Percentiles rank a stretch among this genome's conserved stretches.
phyloP scores from a whole-genome alignment of 768 basidiomycete genomes.

The Auriscalpium vulgare region DNA sequence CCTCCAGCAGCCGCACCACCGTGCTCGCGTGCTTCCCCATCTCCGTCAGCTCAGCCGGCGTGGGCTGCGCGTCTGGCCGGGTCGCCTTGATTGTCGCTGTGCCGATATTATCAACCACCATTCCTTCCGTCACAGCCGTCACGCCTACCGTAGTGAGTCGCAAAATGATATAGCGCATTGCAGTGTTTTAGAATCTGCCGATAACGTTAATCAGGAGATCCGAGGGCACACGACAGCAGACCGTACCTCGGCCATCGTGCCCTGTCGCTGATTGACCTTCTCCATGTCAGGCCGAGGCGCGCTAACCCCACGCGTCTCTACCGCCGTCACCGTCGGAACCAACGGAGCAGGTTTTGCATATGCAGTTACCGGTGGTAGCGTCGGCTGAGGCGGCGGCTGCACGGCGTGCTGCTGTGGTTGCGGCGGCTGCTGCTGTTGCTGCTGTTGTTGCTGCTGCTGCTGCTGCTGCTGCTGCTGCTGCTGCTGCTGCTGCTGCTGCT shows the following conservation, averaged over 20 bases:
- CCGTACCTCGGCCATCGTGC: constrained; percentile 14
- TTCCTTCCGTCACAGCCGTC: too few relatives aligned
- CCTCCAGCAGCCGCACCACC: constrained; percentile 64
- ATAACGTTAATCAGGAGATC: neutral
- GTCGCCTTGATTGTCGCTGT: constrained; percentile 32
- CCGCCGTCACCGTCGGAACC: constrained; percentile 6
- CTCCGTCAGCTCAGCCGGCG: constrained; percentile 49
- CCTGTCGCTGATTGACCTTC: constrained; percentile 13
- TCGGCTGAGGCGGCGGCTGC: too few relatives aligned
- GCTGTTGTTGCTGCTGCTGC: constrained; percentile 7
- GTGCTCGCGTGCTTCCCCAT: constrained; percentile 61
- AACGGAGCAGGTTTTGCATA: constrained; percentile 11
- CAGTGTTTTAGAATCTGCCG: constrained; percentile 56
- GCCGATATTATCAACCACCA: neutral
- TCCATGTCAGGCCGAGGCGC: constrained; percentile 12
- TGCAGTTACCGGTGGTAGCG: neutral
- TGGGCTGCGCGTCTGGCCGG: constrained; percentile 43
- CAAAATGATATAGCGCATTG: constrained; percentile 51
- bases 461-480: constrained; percentile 11
- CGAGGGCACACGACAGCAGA: neutral
- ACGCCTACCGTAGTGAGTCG: constrained; percentile 54
- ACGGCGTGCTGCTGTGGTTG: constrained; percentile 5
- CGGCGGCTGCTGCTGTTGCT: constrained; percentile 10
- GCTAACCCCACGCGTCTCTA: constrained; percentile 11
- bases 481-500: neutral